Percentiles rank a stretch among this genome's conserved stretches.
phyloP scores from a whole-genome alignment of 2,329 filamentous ascomycete genomes.

The Hymenotorrendiella dingleyae region DNA sequence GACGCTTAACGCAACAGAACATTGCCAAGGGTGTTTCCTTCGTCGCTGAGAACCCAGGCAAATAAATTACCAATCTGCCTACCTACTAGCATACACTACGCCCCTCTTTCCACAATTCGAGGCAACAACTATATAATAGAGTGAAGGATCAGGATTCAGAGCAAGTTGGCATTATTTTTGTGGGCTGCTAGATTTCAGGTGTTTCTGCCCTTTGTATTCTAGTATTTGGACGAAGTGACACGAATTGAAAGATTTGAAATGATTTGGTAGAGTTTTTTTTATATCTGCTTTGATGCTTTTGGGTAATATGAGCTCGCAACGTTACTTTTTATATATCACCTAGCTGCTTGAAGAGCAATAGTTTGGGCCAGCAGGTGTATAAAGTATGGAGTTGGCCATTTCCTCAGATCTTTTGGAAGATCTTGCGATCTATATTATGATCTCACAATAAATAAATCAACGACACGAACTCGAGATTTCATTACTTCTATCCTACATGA shows the following conservation, averaged over 20 bases:
- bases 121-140: conserved; percentile 4
- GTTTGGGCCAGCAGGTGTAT: no score
- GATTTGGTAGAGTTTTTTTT: no score
- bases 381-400: no score
- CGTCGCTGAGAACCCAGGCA: conserved; percentile 52
- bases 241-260: background rate
- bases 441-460: no score
- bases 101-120: background rate
- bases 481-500: no score
- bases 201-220: conserved; percentile 2
- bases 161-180: background rate
- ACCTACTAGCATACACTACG: conserved; percentile 1
- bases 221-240: conserved; percentile 3
- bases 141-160: conserved; percentile 2
- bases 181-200: conserved; percentile 1
- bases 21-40: conserved; percentile 80
- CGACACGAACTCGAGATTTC: no score
- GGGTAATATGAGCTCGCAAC: no score
- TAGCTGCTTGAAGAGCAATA: no score
- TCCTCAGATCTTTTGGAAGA: no score
- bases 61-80: conserved; percentile 38
- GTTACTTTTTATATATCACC: no score
- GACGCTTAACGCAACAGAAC: conserved; percentile 53
- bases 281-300: no score
- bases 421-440: no score